Conservation (phyloP, 176 grass and related monocot genomes). For the Oryza punctata region DNA sequence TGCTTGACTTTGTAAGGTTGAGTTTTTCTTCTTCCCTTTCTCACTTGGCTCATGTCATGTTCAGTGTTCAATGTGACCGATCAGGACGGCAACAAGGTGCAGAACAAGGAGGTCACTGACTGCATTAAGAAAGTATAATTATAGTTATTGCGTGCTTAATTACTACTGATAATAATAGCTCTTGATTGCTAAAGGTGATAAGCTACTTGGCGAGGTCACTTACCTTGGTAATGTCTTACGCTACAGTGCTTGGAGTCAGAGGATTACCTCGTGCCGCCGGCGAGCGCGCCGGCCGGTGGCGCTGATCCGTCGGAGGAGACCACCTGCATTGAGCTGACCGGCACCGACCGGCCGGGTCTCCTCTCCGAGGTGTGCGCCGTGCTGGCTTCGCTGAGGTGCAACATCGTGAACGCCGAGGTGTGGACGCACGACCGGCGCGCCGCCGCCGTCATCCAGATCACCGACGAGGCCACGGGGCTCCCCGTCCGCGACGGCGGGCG, state of each 20-base stretch:
- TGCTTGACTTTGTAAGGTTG: background rate
- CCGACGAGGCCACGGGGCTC: constrained; percentile 45
- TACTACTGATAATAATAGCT: background rate
- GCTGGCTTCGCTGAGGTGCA: constrained; percentile 52
- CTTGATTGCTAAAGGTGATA: background rate
- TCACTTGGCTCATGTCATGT: constrained; percentile 32
- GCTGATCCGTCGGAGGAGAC: background rate
- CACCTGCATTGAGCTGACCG: constrained; percentile 50
- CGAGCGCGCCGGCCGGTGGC: background rate
- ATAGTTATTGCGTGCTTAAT: background rate
- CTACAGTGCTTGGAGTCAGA: constrained; percentile 57
- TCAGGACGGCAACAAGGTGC: constrained; percentile 56
- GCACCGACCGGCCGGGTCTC: constrained; percentile 57
- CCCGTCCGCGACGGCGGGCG: constrained; percentile 27
- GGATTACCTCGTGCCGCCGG: background rate
- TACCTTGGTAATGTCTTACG: background rate
- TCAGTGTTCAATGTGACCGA: constrained; percentile 86
- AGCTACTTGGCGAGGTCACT: constrained; percentile 6
- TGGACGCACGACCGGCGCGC: constrained; percentile 63
- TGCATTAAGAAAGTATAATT: constrained; percentile 64
- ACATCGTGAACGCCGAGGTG: constrained; percentile 53
- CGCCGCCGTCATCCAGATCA: constrained; percentile 54
- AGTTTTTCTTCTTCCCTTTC: background rate
- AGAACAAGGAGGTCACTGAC: constrained; percentile 46
- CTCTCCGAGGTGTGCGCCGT: constrained; percentile 66